A percentile compares a stretch with the other conserved stretches of the same genome.
phyloP scores from a whole-genome alignment of 371 early-diverging fungal species.

The Rhizomucor miehei region DNA sequence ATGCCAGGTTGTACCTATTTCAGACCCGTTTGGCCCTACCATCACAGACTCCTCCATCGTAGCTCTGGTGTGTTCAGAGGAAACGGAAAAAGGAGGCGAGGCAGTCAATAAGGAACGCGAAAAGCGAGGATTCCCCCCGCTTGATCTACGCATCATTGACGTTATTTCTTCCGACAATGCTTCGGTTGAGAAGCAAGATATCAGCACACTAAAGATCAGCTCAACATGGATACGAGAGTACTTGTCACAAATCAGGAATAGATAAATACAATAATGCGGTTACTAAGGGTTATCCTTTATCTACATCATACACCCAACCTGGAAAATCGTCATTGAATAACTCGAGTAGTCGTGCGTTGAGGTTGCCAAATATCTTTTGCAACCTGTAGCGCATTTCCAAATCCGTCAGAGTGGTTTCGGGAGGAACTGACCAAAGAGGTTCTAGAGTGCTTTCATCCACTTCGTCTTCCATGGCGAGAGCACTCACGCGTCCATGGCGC shows the following conservation, averaged over 20 bases:
- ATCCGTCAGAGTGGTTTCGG: conserved; percentile 7
- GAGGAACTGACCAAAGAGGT: not conserved
- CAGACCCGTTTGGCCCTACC: conserved; percentile 91
- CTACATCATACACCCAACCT: conserved; percentile 55
- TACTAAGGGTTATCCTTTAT: conserved; percentile 26
- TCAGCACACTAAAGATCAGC: conserved; percentile 63
- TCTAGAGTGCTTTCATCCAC: conserved; percentile 1
- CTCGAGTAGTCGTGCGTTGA: conserved; percentile 43
- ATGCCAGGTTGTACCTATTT: conserved; percentile 14
- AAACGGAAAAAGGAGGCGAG: conserved; percentile 78
- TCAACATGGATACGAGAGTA: conserved; percentile 65
- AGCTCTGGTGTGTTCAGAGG: conserved; percentile 86
- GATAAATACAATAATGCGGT: too few species aligned
- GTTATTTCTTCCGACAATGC: conserved; percentile 59
- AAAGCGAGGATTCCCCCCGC: conserved; percentile 43
- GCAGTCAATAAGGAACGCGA: conserved; percentile 63
- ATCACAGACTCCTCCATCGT: conserved; percentile 69
- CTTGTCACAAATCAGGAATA: conserved; percentile 6
- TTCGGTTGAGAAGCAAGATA: conserved; percentile 29
- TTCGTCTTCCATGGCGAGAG: conserved; percentile 7
- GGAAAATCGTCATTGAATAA: conserved; percentile 45
- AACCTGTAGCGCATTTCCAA: conserved; percentile 48
- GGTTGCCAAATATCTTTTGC: conserved; percentile 45
- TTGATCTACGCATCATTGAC: conserved; percentile 74
- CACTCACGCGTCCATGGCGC: conserved; percentile 10